These are phyloP conservation scores for Myxozyma udenii DNA, from an alignment of 805 yeast genomes.

Conservation along the genomic window DNA sequence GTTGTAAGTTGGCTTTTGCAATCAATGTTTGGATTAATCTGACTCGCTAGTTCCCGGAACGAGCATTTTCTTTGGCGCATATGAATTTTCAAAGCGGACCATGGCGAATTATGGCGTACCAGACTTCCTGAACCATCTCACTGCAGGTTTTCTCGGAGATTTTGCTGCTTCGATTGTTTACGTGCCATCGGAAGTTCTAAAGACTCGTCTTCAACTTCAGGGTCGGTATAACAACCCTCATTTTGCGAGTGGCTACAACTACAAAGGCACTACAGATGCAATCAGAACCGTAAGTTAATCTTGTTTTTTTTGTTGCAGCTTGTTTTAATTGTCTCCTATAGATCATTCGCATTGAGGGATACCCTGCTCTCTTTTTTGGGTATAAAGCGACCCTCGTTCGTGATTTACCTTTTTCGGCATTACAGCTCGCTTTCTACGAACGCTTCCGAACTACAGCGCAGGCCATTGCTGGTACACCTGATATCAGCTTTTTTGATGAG, in stretches of 20 bases:
- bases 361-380: slow-evolving; percentile 75
- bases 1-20: slow-evolving; percentile 36
- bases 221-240: slow-evolving; percentile 78
- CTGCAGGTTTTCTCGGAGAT: slow-evolving; percentile 93
- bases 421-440: slow-evolving; percentile 86
- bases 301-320: background rate
- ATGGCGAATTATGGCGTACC: slow-evolving; percentile 64
- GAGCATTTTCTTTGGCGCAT: slow-evolving; percentile 88
- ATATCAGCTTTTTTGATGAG: slow-evolving; percentile 51
- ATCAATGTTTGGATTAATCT: too few relatives aligned
- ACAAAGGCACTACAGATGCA: slow-evolving; percentile 71
- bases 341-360: slow-evolving; percentile 68
- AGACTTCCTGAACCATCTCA: slow-evolving; percentile 74
- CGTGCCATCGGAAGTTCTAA: slow-evolving; percentile 93
- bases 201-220: slow-evolving; percentile 89
- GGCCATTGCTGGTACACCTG: slow-evolving; percentile 32
- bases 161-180: slow-evolving; percentile 81
- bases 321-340: background rate
- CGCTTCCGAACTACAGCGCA: slow-evolving; percentile 40
- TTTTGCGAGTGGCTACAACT: slow-evolving; percentile 83
- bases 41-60: slow-evolving; percentile 89
- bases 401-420: slow-evolving; percentile 92
- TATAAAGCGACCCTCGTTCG: slow-evolving; percentile 90
- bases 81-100: slow-evolving; percentile 73
- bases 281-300: slow-evolving; percentile 42